Base-by-base conservation (phyloP, 2,329 filamentous ascomycete species). In the Chaetomiaceae sp. region DNA sequence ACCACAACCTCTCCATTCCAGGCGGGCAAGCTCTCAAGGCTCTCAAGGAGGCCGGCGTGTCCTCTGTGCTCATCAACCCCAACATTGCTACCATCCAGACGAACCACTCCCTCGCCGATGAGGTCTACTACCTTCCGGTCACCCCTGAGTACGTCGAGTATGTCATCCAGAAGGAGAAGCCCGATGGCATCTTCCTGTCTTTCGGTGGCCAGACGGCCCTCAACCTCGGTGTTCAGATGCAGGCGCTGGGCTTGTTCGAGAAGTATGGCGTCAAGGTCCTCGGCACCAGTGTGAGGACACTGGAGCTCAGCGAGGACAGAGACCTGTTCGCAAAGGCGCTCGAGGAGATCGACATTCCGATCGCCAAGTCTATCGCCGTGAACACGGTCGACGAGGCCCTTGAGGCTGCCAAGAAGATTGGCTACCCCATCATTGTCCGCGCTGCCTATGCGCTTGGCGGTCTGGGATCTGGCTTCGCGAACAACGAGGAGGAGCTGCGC, bases 1-100 rank as follows among this genome's bases (percentile, higher is more conserved):
- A 68, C 55, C 48, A 8, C 16, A 33, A 42, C 41, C 33, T 33
- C 30, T 14, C 39, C 46, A 48, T 57, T n/a, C 65, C 65, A 96
- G 90, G 93, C 58, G 91, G 92, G 5, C 93, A 97, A 76, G 93
- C 93, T 48, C 79, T 99, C 57, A 97, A 97, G 74, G 93, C 93
- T 34, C 79, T 99, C 55, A 97, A 96, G 73, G 92, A 97, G 74
- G 92, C 91, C 57, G 89, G 89, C 55, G 88, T 97, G 54, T 74
- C 85, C 60, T 96, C 92, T 9, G 87, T 97, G 49, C 83, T 97
- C 58, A 91, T 97, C 70, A 97, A 97, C 73, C 92, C 92, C 64
- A 97, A 97, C 70, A 97, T 97, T 68, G 92, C 92, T 54, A 97
- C 93, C 52, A 97, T 97, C 66, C 92, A 97, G 74, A 97, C 92